A percentile compares a stretch with the other conserved stretches of the same genome.
phyloP scores from a whole-genome alignment of 441 rosid genomes.

The Metrosideros polymorpha region DNA sequence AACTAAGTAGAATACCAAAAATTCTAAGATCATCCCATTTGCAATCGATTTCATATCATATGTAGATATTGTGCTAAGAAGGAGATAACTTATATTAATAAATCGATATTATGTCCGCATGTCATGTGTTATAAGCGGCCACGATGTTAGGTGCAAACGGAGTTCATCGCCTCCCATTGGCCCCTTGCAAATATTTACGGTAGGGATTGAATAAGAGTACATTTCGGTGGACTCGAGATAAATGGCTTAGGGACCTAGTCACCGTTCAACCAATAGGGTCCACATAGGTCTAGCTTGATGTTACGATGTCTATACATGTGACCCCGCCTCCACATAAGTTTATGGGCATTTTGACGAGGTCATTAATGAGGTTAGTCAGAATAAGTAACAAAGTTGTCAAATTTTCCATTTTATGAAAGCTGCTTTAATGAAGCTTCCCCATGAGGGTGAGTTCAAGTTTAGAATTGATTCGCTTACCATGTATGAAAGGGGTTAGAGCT shows the following conservation, averaged over 20 bases:
- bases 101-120: no score
- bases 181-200: no score
- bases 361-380: background rate
- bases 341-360: background rate
- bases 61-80: no score
- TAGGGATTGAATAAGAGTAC: background rate
- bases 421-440: background rate
- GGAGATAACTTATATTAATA: no score
- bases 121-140: no score
- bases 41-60: no score
- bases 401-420: background rate
- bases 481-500: background rate
- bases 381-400: background rate
- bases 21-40: no score
- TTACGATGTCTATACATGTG: background rate
- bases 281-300: background rate
- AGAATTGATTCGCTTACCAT: background rate
- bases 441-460: background rate
- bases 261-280: background rate
- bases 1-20: no score
- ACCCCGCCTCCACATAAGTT: background rate
- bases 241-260: background rate
- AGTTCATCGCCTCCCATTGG: no score
- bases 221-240: background rate
- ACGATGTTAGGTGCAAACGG: no score